A percentile compares a stretch with the other conserved stretches of the same genome.
Conservation (phyloP, 768 basidiomycete species). For the Saitozyma sp. region DNA sequence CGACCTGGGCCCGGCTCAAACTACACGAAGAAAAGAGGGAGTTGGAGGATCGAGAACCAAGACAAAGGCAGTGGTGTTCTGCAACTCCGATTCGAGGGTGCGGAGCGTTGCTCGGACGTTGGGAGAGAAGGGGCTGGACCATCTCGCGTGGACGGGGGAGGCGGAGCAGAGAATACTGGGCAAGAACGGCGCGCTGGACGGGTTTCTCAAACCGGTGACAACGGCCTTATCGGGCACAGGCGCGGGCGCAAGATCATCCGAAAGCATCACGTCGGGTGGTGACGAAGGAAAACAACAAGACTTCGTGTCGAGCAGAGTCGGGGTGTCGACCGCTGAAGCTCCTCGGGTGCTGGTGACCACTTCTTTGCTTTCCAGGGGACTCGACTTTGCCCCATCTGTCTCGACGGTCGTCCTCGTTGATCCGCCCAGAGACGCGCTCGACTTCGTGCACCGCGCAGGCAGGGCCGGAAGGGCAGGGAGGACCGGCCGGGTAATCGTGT, state of each 20-base stretch:
- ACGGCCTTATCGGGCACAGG: slow-evolving; percentile 2
- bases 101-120: slow-evolving; percentile 64
- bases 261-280: no score
- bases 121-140: slow-evolving; percentile 63
- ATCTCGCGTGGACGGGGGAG: slow-evolving; percentile 61
- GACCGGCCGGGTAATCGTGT: slow-evolving; percentile 45
- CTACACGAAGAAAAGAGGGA: slow-evolving; percentile 48
- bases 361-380: slow-evolving; percentile 82
- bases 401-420: slow-evolving; percentile 84
- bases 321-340: neutral
- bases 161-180: slow-evolving; percentile 65
- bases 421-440: slow-evolving; percentile 82
- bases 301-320: neutral
- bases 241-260: neutral
- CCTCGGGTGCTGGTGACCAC: slow-evolving; percentile 75
- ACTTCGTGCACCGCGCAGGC: slow-evolving; percentile 89
- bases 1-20: slow-evolving; percentile 16
- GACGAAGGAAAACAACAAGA: no score
- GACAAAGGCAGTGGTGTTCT: slow-evolving; percentile 77
- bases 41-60: slow-evolving; percentile 53
- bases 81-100: slow-evolving; percentile 73
- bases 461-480: slow-evolving; percentile 68
- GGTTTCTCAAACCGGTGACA: slow-evolving; percentile 59
- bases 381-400: slow-evolving; percentile 79
- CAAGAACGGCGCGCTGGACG: slow-evolving; percentile 72